phyloP scores from a whole-genome alignment of 2,329 filamentous ascomycete species.

The Penicillium nordicum region DNA sequence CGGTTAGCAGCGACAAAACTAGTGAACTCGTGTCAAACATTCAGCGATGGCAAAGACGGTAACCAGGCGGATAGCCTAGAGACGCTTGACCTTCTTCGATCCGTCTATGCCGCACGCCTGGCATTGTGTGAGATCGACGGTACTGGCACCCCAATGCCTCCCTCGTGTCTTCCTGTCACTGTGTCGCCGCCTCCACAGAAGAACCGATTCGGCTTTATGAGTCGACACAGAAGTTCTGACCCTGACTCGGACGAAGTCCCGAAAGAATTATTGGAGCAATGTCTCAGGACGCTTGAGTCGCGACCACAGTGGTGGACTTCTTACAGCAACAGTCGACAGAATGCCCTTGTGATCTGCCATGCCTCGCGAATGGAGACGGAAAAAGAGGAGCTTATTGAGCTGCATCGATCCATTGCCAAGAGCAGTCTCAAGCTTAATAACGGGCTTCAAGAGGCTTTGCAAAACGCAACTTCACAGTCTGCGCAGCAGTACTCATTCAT shows the following conservation, averaged over 20 bases:
- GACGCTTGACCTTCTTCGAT: slow-evolving; percentile 47
- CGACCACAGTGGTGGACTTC: slow-evolving; percentile 61
- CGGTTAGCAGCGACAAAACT: slow-evolving; percentile 52
- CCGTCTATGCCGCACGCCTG: slow-evolving; percentile 59
- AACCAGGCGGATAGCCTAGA: slow-evolving; percentile 26
- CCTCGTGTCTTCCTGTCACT: slow-evolving; percentile 50
- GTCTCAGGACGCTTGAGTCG: slow-evolving; percentile 53
- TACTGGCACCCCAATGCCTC: slow-evolving; percentile 50
- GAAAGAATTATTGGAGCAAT: slow-evolving; percentile 44
- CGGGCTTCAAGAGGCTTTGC: slow-evolving; percentile 35
- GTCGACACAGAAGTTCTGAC: slow-evolving; percentile 21
- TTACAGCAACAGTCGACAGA: slow-evolving; percentile 61
- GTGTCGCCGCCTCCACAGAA: slow-evolving; percentile 37
- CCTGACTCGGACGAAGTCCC: slow-evolving; percentile 16
- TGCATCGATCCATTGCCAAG: slow-evolving; percentile 39
- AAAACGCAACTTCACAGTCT: slow-evolving; percentile 29
- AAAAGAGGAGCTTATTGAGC: slow-evolving; percentile 45
- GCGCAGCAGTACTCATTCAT: slow-evolving; percentile 34
- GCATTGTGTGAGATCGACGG: slow-evolving; percentile 61
- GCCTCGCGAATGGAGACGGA: slow-evolving; percentile 58
- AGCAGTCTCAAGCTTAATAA: slow-evolving; percentile 35
- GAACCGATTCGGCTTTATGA: slow-evolving; percentile 19
- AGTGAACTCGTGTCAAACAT: slow-evolving; percentile 52
- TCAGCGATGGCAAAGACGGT: slow-evolving; percentile 38
- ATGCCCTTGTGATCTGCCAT: slow-evolving; percentile 61